Evolutionary conservation across 2,329 filamentous ascomycete species (phyloP), one percentile per base, ranked within the genome.

Genomic region (Alternaria triticina): DNA sequence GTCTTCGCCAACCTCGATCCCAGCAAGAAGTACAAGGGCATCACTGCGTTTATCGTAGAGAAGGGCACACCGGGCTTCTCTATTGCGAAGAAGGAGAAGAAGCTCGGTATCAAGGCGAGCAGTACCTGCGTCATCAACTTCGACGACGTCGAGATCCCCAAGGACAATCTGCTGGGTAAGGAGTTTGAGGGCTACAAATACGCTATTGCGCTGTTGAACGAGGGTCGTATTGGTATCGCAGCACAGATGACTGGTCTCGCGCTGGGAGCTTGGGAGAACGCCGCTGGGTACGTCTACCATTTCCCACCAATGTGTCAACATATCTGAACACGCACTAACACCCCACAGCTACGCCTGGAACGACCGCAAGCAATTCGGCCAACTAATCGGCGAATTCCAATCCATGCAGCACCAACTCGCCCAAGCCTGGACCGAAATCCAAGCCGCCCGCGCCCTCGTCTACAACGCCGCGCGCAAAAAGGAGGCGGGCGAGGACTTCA

Each of bases 21-120:
- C 1, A 90, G 88, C 83, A 94, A 95, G 84, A 95, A 94, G 57
- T 97, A 99, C 87, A 95, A 94, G 82, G 96, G 96, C 62, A 99
- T 99, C 81, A 94, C 94, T 2, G 96, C 96, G 56, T 99, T 99
- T 79, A 85, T 99, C 65, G 90, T 98, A 45, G 94, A 97, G 83
- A 97, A 97, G 85, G 90, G 86, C 75, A 92, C 89, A 54, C 90
- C 91, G 59, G 96, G 96, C 33, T 97, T 99, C 86, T 90, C 88
- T 65, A 96, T 99, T 76, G 94, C 96, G 44, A 99, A 99, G 88
- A 99, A 99, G 86, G 96, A 99, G 86, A 98, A 98, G 91, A 99
- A 99, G 86, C 90, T 99, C 52, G 96, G 96, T 62, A 99, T 99
- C 84, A 91, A 88, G 77, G 96, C 96, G 57, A 96, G 92, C 83